Evolutionary conservation across 441 rosid genomes (phyloP).

Genomic region (Adansonia grandidieri): DNA sequence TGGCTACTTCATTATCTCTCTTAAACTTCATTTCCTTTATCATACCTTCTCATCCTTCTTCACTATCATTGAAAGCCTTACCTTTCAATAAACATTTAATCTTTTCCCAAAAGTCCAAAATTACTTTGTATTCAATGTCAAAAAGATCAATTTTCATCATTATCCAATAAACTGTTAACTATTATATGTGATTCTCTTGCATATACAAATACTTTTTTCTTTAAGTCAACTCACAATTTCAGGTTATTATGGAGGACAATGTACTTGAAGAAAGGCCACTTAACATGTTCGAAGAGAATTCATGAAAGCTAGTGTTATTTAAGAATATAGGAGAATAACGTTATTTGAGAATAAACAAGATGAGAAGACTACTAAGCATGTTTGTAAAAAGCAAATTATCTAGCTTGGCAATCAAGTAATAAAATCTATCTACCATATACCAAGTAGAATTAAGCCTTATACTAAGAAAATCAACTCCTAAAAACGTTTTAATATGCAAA

Average conservation of each 20-base stretch:
- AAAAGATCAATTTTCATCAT: constrained; percentile 31
- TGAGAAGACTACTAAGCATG: constrained; percentile 45
- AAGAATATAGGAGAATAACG: constrained; percentile 71
- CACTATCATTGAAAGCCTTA: too few relatives aligned
- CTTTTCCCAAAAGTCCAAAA: constrained; percentile 41
- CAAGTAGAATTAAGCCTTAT: too few relatives aligned
- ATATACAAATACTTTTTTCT: constrained; percentile 69
- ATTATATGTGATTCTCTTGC: constrained; percentile 70
- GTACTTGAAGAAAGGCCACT: constrained; percentile 84
- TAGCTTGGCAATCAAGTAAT: too few relatives aligned
- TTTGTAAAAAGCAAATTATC: too few relatives aligned
- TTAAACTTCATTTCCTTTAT: too few relatives aligned
- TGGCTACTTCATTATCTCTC: too few relatives aligned
- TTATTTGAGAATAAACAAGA: constrained; percentile 76
- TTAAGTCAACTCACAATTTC: constrained; percentile 66
- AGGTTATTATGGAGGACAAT: constrained; percentile 73
- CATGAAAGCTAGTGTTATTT: constrained; percentile 77
- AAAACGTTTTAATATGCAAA: too few relatives aligned
- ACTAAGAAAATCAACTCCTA: too few relatives aligned
- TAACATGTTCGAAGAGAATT: constrained; percentile 82
- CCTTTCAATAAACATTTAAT: constrained; percentile 25
- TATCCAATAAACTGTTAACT: constrained; percentile 56
- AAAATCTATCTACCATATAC: too few relatives aligned
- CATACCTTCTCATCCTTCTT: too few relatives aligned
- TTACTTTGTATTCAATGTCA: constrained; percentile 31